These are phyloP conservation scores for Letharia columbiana DNA, from an alignment of 495 filamentous ascomycete genomes.

Conservation along the genomic window DNA sequence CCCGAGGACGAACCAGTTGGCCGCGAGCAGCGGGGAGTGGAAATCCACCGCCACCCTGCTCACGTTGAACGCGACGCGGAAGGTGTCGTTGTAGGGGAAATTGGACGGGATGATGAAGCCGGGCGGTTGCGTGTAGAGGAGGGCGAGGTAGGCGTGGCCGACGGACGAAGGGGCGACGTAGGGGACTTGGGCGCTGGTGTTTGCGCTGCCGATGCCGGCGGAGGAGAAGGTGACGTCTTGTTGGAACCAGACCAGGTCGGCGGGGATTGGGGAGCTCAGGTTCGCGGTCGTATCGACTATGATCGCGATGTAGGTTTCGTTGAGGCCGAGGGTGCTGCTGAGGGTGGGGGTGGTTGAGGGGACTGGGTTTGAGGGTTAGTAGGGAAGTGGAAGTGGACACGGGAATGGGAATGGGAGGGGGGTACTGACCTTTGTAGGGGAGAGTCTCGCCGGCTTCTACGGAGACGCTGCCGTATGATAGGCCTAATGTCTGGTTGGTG, in stretches of 20 bases:
- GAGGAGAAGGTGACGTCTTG: slow-evolving; percentile 16
- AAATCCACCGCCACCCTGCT: slow-evolving; percentile 10
- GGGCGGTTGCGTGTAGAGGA: slow-evolving; percentile 12
- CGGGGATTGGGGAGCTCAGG: slow-evolving; percentile 3
- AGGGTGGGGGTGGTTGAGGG: slow-evolving; percentile 1
- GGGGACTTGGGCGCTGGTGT: slow-evolving; percentile 9
- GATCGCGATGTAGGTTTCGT: slow-evolving; percentile 16
- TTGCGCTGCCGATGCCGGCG: neutral
- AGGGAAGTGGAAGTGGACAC: neutral
- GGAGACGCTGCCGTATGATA: slow-evolving; percentile 8
- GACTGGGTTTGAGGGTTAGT: slow-evolving; percentile 5
- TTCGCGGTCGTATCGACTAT: slow-evolving; percentile 15
- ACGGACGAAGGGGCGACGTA: slow-evolving; percentile 12
- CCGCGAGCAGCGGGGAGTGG: slow-evolving; percentile 12
- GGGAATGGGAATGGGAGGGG: too few species aligned
- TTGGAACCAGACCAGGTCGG: slow-evolving; percentile 17
- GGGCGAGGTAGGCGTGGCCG: slow-evolving; percentile 17
- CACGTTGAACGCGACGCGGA: slow-evolving; percentile 17
- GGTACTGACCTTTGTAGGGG: slow-evolving; percentile 1
- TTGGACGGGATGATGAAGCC: slow-evolving; percentile 14
- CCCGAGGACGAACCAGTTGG: slow-evolving; percentile 25
- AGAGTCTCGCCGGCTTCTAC: slow-evolving; percentile 9
- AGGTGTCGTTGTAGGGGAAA: slow-evolving; percentile 21
- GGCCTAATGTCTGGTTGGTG: slow-evolving; percentile 14
- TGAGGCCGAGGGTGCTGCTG: slow-evolving; percentile 4